A percentile compares a stretch with the other conserved stretches of the same genome.
Conservation (phyloP, 495 filamentous ascomycete genomes). For the Penicillium parvum region DNA sequence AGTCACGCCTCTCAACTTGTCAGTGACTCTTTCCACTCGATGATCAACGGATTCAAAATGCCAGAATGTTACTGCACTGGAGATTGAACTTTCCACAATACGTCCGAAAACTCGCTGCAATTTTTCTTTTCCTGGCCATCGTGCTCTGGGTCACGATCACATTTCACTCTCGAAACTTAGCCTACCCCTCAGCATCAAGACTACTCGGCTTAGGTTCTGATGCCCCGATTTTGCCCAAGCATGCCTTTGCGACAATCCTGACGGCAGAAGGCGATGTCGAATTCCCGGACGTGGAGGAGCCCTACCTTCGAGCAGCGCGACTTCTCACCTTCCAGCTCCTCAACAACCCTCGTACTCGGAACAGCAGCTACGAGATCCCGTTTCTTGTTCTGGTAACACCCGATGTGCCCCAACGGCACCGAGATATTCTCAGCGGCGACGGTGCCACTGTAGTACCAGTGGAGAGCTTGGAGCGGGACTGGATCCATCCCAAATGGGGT, state of each 20-base stretch:
- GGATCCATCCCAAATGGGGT: conserved; percentile 18
- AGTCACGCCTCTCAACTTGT: no score
- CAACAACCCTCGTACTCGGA: conserved; percentile 33
- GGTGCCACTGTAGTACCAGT: conserved; percentile 33
- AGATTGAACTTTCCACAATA: no score
- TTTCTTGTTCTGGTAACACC: conserved; percentile 33
- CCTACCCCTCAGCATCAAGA: no score
- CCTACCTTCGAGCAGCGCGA: conserved; percentile 37
- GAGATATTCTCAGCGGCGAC: conserved; percentile 21
- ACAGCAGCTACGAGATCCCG: conserved; percentile 17
- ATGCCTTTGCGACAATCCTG: not conserved
- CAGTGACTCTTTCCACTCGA: no score
- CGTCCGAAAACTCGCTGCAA: no score
- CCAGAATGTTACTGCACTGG: no score
- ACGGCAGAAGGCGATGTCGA: not conserved
- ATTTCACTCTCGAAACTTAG: no score
- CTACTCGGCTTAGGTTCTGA: no score
- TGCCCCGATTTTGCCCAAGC: no score
- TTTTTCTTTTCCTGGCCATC: no score
- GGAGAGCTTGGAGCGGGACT: conserved; percentile 21
- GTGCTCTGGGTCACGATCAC: no score
- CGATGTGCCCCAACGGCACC: conserved; percentile 18
- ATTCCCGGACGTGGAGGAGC: not conserved
- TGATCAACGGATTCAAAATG: no score
- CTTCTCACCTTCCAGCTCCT: conserved; percentile 46